Percentiles rank a stretch among this genome's conserved stretches.
These are phyloP conservation scores for Chondrostereum purpureum DNA, from an alignment of 1,284 basidiomycete species.

Conservation along the genomic window DNA sequence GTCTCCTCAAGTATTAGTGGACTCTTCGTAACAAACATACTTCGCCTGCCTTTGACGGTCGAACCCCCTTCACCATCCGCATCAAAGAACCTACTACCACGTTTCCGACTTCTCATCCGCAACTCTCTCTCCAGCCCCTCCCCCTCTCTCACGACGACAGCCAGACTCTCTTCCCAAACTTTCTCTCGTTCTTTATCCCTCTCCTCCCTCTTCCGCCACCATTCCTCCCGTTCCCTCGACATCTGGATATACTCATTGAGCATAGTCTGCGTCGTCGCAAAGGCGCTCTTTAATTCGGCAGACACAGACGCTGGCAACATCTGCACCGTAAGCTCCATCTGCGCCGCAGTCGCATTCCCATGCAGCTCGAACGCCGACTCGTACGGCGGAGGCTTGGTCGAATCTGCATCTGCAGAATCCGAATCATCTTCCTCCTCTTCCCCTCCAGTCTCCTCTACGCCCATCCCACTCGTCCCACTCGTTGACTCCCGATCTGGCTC, in stretches of 20 bases:
- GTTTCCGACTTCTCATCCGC: constrained; percentile 48
- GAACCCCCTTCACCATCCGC: constrained; percentile 16
- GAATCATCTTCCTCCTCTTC: constrained; percentile 31
- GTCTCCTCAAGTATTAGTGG: constrained; percentile 4
- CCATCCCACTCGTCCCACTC: constrained; percentile 12
- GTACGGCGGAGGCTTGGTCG: constrained; percentile 46
- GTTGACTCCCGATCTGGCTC: constrained; percentile 12
- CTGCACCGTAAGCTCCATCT: constrained; percentile 73
- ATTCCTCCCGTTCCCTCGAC: constrained; percentile 77
- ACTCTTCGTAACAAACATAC: constrained; percentile 8
- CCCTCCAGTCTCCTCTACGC: constrained; percentile 26
- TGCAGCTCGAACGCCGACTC: constrained; percentile 62
- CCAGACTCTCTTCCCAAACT: constrained; percentile 83
- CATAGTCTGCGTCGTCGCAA: constrained; percentile 52
- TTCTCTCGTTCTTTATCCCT: constrained; percentile 69
- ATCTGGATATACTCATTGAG: constrained; percentile 70
- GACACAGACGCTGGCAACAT: constrained; percentile 54
- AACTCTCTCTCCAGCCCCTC: constrained; percentile 81
- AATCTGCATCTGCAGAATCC: constrained; percentile 39
- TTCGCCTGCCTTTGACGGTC: constrained; percentile 21
- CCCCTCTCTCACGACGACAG: constrained; percentile 81
- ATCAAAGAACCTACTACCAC: constrained; percentile 50
- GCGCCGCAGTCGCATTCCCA: constrained; percentile 70
- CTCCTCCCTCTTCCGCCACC: constrained; percentile 59
- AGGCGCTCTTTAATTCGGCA: constrained; percentile 58